A percentile compares a stretch with the other conserved stretches of the same genome.
Evolutionary conservation across 1,284 basidiomycete species (phyloP).

Genomic region (Ustilago cynodontis): DNA sequence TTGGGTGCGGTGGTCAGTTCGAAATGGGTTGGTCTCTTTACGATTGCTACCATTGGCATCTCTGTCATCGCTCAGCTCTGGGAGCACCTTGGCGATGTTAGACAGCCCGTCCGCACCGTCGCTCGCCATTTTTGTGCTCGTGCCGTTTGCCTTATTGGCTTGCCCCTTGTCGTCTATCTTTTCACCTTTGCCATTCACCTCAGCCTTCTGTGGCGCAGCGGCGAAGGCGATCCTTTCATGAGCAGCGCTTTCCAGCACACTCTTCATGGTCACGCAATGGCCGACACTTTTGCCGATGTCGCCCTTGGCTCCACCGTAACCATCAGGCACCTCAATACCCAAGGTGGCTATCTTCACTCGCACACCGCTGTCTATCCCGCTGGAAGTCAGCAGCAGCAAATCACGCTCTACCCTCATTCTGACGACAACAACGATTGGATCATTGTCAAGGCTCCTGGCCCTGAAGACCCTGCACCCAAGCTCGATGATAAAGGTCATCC

Average conservation of each 20-base stretch:
- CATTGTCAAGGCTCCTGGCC: conserved; percentile 74
- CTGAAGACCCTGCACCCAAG: conserved; percentile 73
- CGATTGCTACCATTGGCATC: conserved; percentile 92
- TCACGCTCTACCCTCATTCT: conserved; percentile 95
- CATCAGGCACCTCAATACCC: conserved; percentile 92
- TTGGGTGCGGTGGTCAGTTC: conserved; percentile 92
- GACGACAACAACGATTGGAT: conserved; percentile 93
- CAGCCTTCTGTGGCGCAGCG: conserved; percentile 84
- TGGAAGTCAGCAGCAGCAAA: conserved; percentile 84
- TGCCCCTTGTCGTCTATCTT: conserved; percentile 93
- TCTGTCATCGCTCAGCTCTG: conserved; percentile 89
- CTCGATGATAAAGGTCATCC: conserved; percentile 63
- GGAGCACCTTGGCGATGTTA: conserved; percentile 87
- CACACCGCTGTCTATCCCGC: conserved; percentile 88
- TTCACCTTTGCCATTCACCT: conserved; percentile 96
- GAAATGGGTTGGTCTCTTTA: conserved; percentile 99
- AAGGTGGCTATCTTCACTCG: conserved; percentile 97
- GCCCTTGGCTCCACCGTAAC: conserved; percentile 85
- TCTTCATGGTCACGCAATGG: conserved; percentile 88
- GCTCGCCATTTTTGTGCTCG: conserved; percentile 87
- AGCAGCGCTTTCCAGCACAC: conserved; percentile 98
- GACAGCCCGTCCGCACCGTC: conserved; percentile 81
- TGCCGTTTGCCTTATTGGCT: conserved; percentile 85
- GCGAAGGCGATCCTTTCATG: conserved; percentile 99
- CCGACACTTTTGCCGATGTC: conserved; percentile 88